Conservation (phyloP, 257 asterid species). For the Fraxinus pennsylvanica region DNA sequence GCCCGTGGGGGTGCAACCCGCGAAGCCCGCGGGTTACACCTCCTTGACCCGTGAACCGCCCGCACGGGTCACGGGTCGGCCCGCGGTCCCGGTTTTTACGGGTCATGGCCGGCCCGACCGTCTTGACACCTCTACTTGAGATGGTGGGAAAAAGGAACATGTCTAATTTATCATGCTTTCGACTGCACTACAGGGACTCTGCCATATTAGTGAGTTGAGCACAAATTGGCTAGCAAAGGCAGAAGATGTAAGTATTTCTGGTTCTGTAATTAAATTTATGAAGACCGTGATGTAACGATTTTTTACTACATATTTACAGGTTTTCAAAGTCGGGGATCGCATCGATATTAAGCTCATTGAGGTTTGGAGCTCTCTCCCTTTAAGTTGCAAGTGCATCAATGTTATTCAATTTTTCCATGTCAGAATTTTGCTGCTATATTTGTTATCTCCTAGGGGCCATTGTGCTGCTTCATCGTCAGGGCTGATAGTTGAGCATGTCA, state of each 20-base stretch:
- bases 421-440: not conserved
- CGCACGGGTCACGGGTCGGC: no score
- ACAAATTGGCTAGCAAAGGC: constrained; percentile 89
- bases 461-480: no score
- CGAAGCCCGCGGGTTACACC: no score
- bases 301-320: constrained; percentile 46
- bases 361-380: constrained; percentile 45
- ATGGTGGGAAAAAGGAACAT: constrained; percentile 3
- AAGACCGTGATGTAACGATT: constrained; percentile 26
- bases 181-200: constrained; percentile 65
- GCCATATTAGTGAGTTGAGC: constrained; percentile 95
- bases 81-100: no score
- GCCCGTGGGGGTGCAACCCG: no score
- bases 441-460: not conserved
- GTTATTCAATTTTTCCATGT: not conserved
- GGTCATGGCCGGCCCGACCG: no score
- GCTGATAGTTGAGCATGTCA: no score
- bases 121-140: no score
- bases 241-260: constrained; percentile 72
- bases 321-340: constrained; percentile 85
- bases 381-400: constrained; percentile 17
- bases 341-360: constrained; percentile 95
- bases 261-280: constrained; percentile 15
- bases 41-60: no score
- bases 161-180: not conserved